These are phyloP conservation scores for Leptographium lundbergii DNA, from an alignment of 2,329 filamentous ascomycete species.

Conservation along the genomic window DNA sequence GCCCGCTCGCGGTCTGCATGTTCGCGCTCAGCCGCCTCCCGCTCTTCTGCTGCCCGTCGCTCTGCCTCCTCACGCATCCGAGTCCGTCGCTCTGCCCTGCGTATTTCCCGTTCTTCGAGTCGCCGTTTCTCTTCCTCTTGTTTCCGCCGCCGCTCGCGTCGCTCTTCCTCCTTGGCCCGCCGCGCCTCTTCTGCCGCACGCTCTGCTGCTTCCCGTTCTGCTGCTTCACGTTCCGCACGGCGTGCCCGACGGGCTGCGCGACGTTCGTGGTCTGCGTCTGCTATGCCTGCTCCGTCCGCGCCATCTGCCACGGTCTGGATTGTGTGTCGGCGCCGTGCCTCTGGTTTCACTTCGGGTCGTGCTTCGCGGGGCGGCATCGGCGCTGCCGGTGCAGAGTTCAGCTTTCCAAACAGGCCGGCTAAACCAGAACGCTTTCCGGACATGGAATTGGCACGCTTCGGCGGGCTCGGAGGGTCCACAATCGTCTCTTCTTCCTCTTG, in stretches of 20 bases:
- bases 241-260: constrained; percentile 49
- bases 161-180: constrained; percentile 41
- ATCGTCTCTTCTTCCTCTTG: constrained; percentile 55
- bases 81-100: constrained; percentile 27
- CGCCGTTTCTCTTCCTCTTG: constrained; percentile 39
- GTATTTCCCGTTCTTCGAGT: constrained; percentile 45
- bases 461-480: constrained; percentile 26
- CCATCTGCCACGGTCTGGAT: constrained; percentile 33
- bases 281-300: constrained; percentile 25
- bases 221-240: constrained; percentile 18
- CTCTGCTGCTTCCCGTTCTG: constrained; percentile 41
- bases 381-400: constrained; percentile 23
- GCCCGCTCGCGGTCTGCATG: constrained; percentile 30
- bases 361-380: neutral
- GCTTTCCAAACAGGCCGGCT: constrained; percentile 48
- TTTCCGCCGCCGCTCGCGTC: constrained; percentile 40
- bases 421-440: constrained; percentile 40
- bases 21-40: constrained; percentile 26
- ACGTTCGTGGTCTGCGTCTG: constrained; percentile 38
- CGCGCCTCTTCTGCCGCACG: constrained; percentile 43
- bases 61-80: constrained; percentile 27
- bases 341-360: constrained; percentile 7
- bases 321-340: constrained; percentile 33
- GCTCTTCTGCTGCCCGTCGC: constrained; percentile 9
- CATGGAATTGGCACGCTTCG: constrained; percentile 42